phyloP scores from a whole-genome alignment of 345 rosid genomes.

The Capsella bursapastoris region DNA sequence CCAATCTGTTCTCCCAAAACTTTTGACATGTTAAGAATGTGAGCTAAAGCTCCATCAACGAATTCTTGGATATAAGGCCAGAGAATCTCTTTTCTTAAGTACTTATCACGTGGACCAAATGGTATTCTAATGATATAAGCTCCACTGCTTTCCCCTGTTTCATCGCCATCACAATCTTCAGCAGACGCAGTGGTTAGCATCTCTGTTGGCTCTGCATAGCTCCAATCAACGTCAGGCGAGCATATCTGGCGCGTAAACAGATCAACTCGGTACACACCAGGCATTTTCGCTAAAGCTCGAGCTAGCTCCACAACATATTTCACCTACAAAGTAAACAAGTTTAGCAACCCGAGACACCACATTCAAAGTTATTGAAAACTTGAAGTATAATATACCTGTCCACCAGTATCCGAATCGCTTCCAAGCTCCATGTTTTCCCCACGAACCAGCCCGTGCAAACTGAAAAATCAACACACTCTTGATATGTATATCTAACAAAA shows the following conservation, averaged over 20 bases:
- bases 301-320: slow-evolving; percentile 98
- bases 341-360: background rate
- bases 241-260: slow-evolving; percentile 88
- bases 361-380: background rate
- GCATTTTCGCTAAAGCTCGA: slow-evolving; percentile 91
- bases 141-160: slow-evolving; percentile 91
- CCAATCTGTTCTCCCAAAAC: slow-evolving; percentile 90
- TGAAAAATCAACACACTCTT: slow-evolving; percentile 34
- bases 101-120: slow-evolving; percentile 88
- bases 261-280: slow-evolving; percentile 97
- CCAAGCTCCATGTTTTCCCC: slow-evolving; percentile 99
- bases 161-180: slow-evolving; percentile 67
- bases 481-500: background rate
- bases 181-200: slow-evolving; percentile 68
- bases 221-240: slow-evolving; percentile 94
- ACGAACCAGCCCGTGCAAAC: slow-evolving; percentile 94
- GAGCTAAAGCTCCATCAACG: slow-evolving; percentile 94
- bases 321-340: slow-evolving; percentile 51
- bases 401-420: slow-evolving; percentile 97
- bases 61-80: slow-evolving; percentile 97
- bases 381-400: slow-evolving; percentile 64
- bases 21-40: slow-evolving; percentile 89
- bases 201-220: slow-evolving; percentile 97
- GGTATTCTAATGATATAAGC: slow-evolving; percentile 94
- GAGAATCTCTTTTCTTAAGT: slow-evolving; percentile 74